Conservation (phyloP, 1,139 yeast species). For the Saccharomyces hybrid region DNA sequence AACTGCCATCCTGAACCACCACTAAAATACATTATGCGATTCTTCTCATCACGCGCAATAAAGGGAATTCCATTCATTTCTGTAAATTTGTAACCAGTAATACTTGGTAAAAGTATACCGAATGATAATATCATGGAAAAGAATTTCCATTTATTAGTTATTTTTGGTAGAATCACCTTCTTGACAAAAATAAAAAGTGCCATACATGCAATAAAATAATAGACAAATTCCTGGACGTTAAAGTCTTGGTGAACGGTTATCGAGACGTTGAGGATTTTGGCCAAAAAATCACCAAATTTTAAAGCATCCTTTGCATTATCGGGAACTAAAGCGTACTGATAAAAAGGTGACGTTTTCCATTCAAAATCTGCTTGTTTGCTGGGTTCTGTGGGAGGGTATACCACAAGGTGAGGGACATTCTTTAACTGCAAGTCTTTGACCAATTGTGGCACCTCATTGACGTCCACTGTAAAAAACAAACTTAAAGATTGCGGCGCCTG, state of each 20-base stretch:
- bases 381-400: conserved; percentile 45
- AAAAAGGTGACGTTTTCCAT: conserved; percentile 30
- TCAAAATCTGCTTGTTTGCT: conserved; percentile 16
- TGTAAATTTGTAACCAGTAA: conserved; percentile 60
- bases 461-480: conserved; percentile 47
- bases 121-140: conserved; percentile 37
- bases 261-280: conserved; percentile 38
- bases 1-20: conserved; percentile 63
- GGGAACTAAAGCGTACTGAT: conserved; percentile 29
- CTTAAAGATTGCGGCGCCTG: conserved; percentile 40
- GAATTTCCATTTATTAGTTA: conserved; percentile 32
- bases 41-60: conserved; percentile 43
- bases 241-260: conserved; percentile 40
- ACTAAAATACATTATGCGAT: conserved; percentile 46
- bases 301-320: conserved; percentile 29
- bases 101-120: conserved; percentile 37
- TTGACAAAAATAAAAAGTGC: conserved; percentile 42
- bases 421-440: conserved; percentile 39
- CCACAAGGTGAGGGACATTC: conserved; percentile 57
- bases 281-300: conserved; percentile 48
- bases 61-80: conserved; percentile 55
- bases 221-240: conserved; percentile 38
- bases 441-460: conserved; percentile 36
- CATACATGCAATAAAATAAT: conserved; percentile 43
- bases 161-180: conserved; percentile 37